phyloP scores from a whole-genome alignment of 2,329 filamentous ascomycete species.

The Pseudopithomyces maydicus region DNA sequence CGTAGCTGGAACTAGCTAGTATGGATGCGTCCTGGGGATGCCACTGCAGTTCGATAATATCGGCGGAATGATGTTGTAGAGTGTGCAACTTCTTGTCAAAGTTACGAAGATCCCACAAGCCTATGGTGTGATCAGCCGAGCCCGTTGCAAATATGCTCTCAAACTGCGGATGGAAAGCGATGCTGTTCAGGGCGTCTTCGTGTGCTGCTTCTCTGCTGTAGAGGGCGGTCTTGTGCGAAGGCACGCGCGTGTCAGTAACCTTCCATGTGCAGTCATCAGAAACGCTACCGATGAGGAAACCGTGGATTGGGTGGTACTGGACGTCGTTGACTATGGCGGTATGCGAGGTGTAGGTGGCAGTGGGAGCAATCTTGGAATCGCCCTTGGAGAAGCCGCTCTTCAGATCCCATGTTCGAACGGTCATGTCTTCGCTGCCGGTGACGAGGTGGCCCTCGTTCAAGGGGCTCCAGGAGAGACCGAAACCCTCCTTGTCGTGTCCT shows the following conservation, averaged over 20 bases:
- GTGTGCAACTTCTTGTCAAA: constrained; percentile 88
- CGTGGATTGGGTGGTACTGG: constrained; percentile 87
- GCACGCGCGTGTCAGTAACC: constrained; percentile 82
- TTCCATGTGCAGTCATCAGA: constrained; percentile 95
- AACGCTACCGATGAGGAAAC: constrained; percentile 81
- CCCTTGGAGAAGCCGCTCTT: constrained; percentile 70
- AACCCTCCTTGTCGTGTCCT: constrained; percentile 88
- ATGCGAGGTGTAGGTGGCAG: constrained; percentile 83
- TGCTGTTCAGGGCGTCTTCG: constrained; percentile 90
- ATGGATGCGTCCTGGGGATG: constrained; percentile 89
- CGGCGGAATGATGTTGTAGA: constrained; percentile 84
- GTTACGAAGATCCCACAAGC: constrained; percentile 92
- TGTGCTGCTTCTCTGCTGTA: constrained; percentile 74
- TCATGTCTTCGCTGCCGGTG: constrained; percentile 90
- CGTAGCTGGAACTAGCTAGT: constrained; percentile 88
- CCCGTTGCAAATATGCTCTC: constrained; percentile 91
- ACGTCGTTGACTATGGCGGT: constrained; percentile 94
- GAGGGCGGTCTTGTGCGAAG: constrained; percentile 69
- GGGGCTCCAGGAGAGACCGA: constrained; percentile 91
- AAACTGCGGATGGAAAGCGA: constrained; percentile 91
- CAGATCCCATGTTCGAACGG: constrained; percentile 91
- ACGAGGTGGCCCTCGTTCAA: constrained; percentile 80
- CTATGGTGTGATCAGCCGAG: constrained; percentile 93
- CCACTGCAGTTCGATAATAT: constrained; percentile 92
- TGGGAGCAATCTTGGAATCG: constrained; percentile 72